Base-by-base conservation (phyloP, 495 filamentous ascomycete genomes). In the Penicillium taxi region DNA sequence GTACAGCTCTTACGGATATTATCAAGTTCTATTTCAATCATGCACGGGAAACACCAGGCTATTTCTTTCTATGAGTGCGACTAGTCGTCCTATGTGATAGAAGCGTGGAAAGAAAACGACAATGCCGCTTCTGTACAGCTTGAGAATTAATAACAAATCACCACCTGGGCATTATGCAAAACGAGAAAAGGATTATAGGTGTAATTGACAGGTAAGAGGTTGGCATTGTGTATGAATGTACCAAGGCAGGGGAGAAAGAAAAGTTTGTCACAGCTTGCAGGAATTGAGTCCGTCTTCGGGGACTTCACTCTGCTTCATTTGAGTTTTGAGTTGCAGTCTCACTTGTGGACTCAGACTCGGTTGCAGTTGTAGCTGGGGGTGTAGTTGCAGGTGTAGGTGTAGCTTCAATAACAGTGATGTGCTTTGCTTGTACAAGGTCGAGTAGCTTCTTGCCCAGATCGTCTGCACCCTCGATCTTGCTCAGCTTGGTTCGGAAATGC, bases 381-480 rank as follows among this genome's bases (percentile, higher is more conserved):
- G n/a, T n/a, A n/a, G n/a, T 9, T 13, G 18, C 25, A 22, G 16
- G 25, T 13, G 28, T 26, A 17, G 35, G 12, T n/a, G 26, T 9
- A 9, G 19, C 26, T 3, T 25, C 15, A 15, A 27, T 2, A 12
- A 26, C 26, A 9, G 35, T n/a, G 17, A 63, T 58, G 20, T 39
- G 42, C 46, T 90, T 94, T 11, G 63, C 62, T 20, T 75, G 72
- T 25, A 88, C 78, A 22, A 93, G 64, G 20, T 74, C 70, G 6
- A 83, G 55, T 5, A 96, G 63, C 42, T 76, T 70, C 23, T 79
- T 73, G 8, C 80, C 81, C 0, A 84, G 64, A 42, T 84, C 77
- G 18, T 73, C 80, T 22, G 85, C 81, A 1, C 87, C 90, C 35
- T 94, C 81, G 27, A 96, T 76, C 53, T 83, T 86, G 52, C 77